phyloP scores from a whole-genome alignment of 352 stramenopile genomes.

The Bremia lactucae region DNA sequence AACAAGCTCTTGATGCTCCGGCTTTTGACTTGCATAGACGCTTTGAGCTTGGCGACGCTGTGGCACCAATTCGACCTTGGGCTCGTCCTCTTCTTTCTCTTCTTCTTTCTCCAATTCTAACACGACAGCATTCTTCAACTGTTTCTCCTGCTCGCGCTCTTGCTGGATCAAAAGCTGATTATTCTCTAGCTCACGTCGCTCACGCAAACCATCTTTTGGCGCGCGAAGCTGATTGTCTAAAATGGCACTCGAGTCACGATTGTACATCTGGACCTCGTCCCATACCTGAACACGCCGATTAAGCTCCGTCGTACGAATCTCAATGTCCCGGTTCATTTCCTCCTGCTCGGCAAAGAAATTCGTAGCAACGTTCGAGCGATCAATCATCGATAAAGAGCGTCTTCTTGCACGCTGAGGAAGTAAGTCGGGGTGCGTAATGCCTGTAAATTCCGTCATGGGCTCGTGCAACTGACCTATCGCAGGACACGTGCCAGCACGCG shows the following conservation, averaged over 20 bases:
- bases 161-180: no score
- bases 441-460: slow-evolving; percentile 14
- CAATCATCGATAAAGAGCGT: slow-evolving; percentile 17
- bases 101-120: slow-evolving; percentile 12
- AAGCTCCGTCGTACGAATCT: slow-evolving; percentile 20
- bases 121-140: no score
- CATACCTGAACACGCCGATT: slow-evolving; percentile 19
- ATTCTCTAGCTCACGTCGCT: slow-evolving; percentile 7
- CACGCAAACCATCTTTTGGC: slow-evolving; percentile 5
- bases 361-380: slow-evolving; percentile 12
- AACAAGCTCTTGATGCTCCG: background rate
- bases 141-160: no score
- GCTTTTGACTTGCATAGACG: slow-evolving; percentile 7
- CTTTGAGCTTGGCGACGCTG: slow-evolving; percentile 9
- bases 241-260: slow-evolving; percentile 19
- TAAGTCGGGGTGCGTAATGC: slow-evolving; percentile 16
- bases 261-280: slow-evolving; percentile 27
- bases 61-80: slow-evolving; percentile 8
- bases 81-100: slow-evolving; percentile 21
- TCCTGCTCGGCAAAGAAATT: slow-evolving; percentile 23
- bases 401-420: slow-evolving; percentile 5
- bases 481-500: slow-evolving; percentile 11
- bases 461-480: slow-evolving; percentile 6
- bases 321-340: slow-evolving; percentile 25
- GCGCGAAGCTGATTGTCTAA: slow-evolving; percentile 3